These are phyloP conservation scores for Zea mays DNA, from an alignment of 176 grass and related monocot genomes.

Conservation along the genomic window DNA sequence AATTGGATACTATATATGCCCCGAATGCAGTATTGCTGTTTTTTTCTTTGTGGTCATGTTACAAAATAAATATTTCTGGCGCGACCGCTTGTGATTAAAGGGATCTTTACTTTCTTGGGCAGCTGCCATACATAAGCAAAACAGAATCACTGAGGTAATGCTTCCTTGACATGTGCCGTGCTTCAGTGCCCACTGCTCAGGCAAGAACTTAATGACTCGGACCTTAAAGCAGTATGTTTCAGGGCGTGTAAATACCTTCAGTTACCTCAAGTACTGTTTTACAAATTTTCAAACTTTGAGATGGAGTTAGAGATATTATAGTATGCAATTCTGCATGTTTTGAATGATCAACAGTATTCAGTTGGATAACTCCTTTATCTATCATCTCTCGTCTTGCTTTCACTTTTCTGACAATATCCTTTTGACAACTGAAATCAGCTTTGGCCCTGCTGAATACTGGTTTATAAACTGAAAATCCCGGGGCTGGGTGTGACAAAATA, in stretches of 20 bases:
- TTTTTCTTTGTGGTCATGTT: too few relatives aligned
- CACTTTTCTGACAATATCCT: too few relatives aligned
- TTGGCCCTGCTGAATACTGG: too few relatives aligned
- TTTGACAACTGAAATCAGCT: too few relatives aligned
- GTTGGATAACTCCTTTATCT: too few relatives aligned
- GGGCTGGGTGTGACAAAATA: background rate
- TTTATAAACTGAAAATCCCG: slow-evolving; percentile 12
- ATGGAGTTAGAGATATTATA: slow-evolving; percentile 12
- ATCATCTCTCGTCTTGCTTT: too few relatives aligned
- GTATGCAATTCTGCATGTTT: slow-evolving; percentile 12
- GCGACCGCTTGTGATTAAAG: slow-evolving; percentile 62
- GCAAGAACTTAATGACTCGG: background rate
- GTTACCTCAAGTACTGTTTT: slow-evolving; percentile 16
- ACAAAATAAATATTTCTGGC: too few relatives aligned
- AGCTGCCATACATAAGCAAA: slow-evolving; percentile 76
- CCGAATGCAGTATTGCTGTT: too few relatives aligned
- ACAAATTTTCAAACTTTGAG: slow-evolving; percentile 1
- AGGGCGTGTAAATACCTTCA: slow-evolving; percentile 13
- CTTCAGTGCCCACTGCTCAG: slow-evolving; percentile 18
- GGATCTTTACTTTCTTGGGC: slow-evolving; percentile 79
- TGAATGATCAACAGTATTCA: background rate
- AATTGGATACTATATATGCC: too few relatives aligned
- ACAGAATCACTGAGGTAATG: slow-evolving; percentile 73
- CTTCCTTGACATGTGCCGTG: slow-evolving; percentile 25
- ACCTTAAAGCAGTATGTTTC: background rate